Evolutionary conservation across 352 stramenopile genomes (phyloP).

Genomic region (Globisporangium yorkense): DNA sequence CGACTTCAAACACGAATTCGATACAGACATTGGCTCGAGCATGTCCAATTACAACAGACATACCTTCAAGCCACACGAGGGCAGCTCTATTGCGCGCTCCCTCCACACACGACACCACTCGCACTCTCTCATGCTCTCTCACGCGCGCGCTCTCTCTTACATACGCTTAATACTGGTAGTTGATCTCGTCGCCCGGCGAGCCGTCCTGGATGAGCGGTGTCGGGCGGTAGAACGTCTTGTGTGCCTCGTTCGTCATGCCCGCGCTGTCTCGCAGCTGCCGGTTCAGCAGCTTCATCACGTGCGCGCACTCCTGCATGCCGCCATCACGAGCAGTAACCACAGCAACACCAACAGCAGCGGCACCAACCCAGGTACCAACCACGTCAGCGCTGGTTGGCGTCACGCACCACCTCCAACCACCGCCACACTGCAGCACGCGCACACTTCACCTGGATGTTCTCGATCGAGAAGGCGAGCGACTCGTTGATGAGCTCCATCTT

Average conservation of each 20-base stretch:
- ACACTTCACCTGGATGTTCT: slow-evolving; percentile 51
- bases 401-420: background rate
- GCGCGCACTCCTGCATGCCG: slow-evolving; percentile 38
- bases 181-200: slow-evolving; percentile 1
- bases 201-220: slow-evolving; percentile 15
- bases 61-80: background rate
- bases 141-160: background rate
- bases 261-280: slow-evolving; percentile 57
- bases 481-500: slow-evolving; percentile 81
- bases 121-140: background rate
- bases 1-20: background rate
- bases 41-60: background rate
- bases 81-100: background rate
- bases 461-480: slow-evolving; percentile 73
- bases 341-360: background rate
- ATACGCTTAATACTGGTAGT: slow-evolving; percentile 5
- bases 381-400: background rate
- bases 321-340: background rate
- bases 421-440: background rate
- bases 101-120: background rate
- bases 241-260: slow-evolving; percentile 26
- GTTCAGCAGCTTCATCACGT: slow-evolving; percentile 67
- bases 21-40: background rate
- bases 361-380: background rate
- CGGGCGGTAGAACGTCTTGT: slow-evolving; percentile 24